Base-by-base conservation (phyloP, 495 filamentous ascomycete genomes). In the Xylaria grammica region DNA sequence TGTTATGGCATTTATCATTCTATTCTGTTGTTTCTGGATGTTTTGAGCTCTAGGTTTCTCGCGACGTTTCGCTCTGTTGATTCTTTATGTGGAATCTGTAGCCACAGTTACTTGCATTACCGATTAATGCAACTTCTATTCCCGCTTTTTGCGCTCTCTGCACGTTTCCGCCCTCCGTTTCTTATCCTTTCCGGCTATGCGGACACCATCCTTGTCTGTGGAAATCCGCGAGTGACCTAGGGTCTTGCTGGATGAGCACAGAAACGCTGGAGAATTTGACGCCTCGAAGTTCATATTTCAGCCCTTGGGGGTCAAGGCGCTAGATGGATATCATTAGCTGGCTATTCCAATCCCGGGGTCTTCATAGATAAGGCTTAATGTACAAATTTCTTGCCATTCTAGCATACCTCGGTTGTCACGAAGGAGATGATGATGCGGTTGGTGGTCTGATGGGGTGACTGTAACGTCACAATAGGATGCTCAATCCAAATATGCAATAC, bases 1-100 rank as follows among this genome's bases (percentile, higher is more conserved):
- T 64, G 52, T 64, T 64, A 64, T 58, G 62, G 62, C 53, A 64
- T 42, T 58, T 64, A 57, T 56, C 51, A 50, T 64, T 63, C 22
- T 38, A 38, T 63, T 30, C 20, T 63, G 38, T 56, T 56, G 24
- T 61, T 48, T 55, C 10, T 63, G 46, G 19, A 40, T 49, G 29
- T 48, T 17, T 53, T 30, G 27, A 55, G 27, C 24, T 17, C 17
- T 27, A 32, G 19, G 38, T 36, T 34, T 45, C 11, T 34, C 24
- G 48, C 51, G 19, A 46, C 7, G 1, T 46, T 52, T 45, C 38
- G 27, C 19, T 34, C 49, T 24, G 34, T 30, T 27, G 24, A 24
- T 45, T 29, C 45, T 51, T 27, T 30, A 42, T 13, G 13, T 60
- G 45, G 54, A n/a, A 45, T 30, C 4, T 45, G n/a, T 38, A 45